Base-by-base conservation (phyloP, 2,329 filamentous ascomycete genomes). In the Claviceps humidiphila region DNA sequence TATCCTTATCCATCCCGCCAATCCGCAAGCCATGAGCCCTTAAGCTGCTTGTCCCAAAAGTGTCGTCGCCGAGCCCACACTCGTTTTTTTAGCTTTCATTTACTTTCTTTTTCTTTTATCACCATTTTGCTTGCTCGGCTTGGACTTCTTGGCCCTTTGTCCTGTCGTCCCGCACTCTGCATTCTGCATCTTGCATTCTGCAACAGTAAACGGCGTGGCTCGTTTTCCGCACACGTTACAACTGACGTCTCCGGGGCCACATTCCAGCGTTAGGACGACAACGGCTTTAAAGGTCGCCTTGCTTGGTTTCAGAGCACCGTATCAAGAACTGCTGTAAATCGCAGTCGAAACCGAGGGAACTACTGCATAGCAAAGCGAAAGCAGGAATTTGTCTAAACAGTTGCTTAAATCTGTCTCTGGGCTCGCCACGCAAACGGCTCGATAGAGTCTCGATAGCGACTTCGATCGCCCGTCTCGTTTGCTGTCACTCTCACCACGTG, bases 251-350 rank as follows among this genome's bases (percentile, higher is more conserved):
- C 39, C 34, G 39, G 22, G 20, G 42, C 40, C 45, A 39, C 46
- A 52, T 52, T 52, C 40, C 51, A 49, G 44, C 40, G 26, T 41
- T 22, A 43, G 45, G 38, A 38, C 39, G 51, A 37, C 17, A 16
- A 37, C 43, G 41, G 47, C 17, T 24, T 24, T 37, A 43, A 30
- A 17, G 30, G 51, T 24, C 43, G 22, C 43, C 5, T 42, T 22
- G 34, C 34, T 39, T 14, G 5, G 3, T 49, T 39, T 7, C 38
- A 17, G 40, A 14, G 24, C 14, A 34, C 4, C 30, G 9, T 11
- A 4, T 34, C 9, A 11, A 34, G 30, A 9, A 13, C 39, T 45
- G 38, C 9, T 30, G 17, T 14, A 22, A 34, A 11, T 34, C 30
- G 30, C 8, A 11, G 14, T 24, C 14, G 6, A 43, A 6, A 30